Percentiles rank a stretch among this genome's conserved stretches.
These are phyloP conservation scores for Zasmidium angulare DNA, from an alignment of 2,329 filamentous ascomycete species.

Conservation along the genomic window DNA sequence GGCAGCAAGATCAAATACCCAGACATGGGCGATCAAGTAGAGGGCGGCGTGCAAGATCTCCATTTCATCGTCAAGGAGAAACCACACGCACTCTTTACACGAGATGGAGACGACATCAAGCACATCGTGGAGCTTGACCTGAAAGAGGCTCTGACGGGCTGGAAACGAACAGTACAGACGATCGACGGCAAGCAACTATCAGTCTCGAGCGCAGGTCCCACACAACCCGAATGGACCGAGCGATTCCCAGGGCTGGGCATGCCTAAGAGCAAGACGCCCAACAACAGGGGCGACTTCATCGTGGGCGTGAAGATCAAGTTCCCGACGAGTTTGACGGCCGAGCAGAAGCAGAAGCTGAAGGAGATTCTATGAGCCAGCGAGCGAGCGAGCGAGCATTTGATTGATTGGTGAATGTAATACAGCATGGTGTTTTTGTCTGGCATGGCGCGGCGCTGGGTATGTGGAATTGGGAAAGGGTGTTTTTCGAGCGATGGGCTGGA, in stretches of 20 bases:
- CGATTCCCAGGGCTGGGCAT: slow-evolving; percentile 84
- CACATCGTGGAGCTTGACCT: slow-evolving; percentile 78
- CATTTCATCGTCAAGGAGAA: slow-evolving; percentile 97
- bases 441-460: slow-evolving; percentile 14
- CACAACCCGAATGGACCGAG: slow-evolving; percentile 78
- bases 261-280: slow-evolving; percentile 88
- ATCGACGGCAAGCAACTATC: slow-evolving; percentile 87
- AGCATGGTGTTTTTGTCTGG: slow-evolving; percentile 7
- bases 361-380: slow-evolving; percentile 72
- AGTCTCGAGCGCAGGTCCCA: slow-evolving; percentile 79
- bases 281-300: slow-evolving; percentile 80
- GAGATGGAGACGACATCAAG: slow-evolving; percentile 84
- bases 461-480: too few species aligned
- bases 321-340: slow-evolving; percentile 70
- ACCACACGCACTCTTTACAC: slow-evolving; percentile 77
- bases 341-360: slow-evolving; percentile 78
- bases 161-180: slow-evolving; percentile 85
- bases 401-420: slow-evolving; percentile 1
- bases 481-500: neutral
- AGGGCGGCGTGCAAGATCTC: slow-evolving; percentile 91
- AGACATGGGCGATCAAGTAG: slow-evolving; percentile 95
- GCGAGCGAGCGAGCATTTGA: slow-evolving; percentile 13
- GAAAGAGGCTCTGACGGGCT: slow-evolving; percentile 92
- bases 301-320: slow-evolving; percentile 92
- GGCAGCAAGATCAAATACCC: slow-evolving; percentile 98